These are phyloP conservation scores for Cyberlindnera samutprakarnensis DNA, from an alignment of 805 yeast genomes.

Conservation along the genomic window DNA sequence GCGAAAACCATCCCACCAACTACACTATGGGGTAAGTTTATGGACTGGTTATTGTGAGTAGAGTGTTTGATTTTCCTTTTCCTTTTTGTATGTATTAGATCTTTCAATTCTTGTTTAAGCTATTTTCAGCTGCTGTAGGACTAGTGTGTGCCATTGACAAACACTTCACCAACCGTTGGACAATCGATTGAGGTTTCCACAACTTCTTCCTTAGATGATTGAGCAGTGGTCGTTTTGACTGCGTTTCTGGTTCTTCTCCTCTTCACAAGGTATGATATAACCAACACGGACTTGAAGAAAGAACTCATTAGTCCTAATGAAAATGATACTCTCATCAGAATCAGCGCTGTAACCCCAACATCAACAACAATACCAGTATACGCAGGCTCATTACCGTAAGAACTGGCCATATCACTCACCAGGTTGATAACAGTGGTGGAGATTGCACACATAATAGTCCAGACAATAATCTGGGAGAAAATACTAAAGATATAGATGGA, in stretches of 20 bases:
- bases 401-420: neutral
- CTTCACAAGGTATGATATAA: neutral
- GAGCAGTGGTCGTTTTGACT: too few species aligned
- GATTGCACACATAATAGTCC: slow-evolving; percentile 1
- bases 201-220: too few species aligned
- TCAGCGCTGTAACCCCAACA: neutral
- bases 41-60: slow-evolving; percentile 18
- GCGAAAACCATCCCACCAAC: slow-evolving; percentile 7
- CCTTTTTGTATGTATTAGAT: too few species aligned
- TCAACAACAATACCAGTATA: neutral
- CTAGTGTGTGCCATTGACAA: too few species aligned
- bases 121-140: too few species aligned
- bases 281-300: neutral
- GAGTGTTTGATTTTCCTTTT: too few species aligned
- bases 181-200: too few species aligned
- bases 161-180: too few species aligned
- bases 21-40: slow-evolving; percentile 10
- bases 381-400: neutral
- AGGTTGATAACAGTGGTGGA: neutral
- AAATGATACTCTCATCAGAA: neutral
- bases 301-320: slow-evolving; percentile 1
- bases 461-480: neutral
- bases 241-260: too few species aligned
- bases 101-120: too few species aligned
- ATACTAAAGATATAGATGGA: neutral